Conservation (phyloP, 2,329 filamentous ascomycete genomes). For the Zymoseptoria pseudotritici region DNA sequence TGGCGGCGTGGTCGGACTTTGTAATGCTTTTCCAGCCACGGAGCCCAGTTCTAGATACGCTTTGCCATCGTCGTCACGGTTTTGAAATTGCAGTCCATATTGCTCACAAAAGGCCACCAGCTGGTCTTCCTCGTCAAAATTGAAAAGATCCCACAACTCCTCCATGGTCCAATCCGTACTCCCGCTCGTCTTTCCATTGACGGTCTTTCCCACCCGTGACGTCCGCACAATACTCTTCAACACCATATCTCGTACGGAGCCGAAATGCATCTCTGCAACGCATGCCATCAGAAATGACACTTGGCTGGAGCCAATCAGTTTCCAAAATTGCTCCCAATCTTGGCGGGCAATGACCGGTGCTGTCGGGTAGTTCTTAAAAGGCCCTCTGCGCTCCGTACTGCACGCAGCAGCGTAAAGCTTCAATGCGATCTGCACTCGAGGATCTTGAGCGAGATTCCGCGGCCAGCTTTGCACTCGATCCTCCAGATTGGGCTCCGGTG, state of each 20-base stretch:
- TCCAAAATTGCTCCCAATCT: conserved; percentile 53
- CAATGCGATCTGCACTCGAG: conserved; percentile 49
- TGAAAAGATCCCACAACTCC: conserved; percentile 45
- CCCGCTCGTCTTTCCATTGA: conserved; percentile 19
- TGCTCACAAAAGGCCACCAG: conserved; percentile 47
- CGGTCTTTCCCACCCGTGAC: conserved; percentile 6
- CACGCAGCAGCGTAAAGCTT: conserved; percentile 50
- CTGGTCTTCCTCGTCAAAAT: conserved; percentile 50
- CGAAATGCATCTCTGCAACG: conserved; percentile 57
- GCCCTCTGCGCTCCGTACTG: conserved; percentile 46
- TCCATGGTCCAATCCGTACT: conserved; percentile 51
- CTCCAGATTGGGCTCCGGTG: conserved; percentile 46
- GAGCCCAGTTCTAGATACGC: conserved; percentile 48
- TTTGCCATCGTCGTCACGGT: conserved; percentile 33
- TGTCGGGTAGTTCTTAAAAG: conserved; percentile 41
- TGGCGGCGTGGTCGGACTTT: conserved; percentile 19
- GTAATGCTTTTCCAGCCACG: conserved; percentile 30
- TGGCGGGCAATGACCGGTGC: conserved; percentile 48
- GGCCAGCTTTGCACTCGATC: conserved; percentile 52
- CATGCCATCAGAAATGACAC: conserved; percentile 58
- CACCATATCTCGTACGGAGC: conserved; percentile 48
- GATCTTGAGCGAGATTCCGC: conserved; percentile 41
- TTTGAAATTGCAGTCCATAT: conserved; percentile 46
- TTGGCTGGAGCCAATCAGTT: conserved; percentile 45
- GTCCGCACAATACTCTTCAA: conserved; percentile 37